Percentiles rank a stretch among this genome's conserved stretches.
These are phyloP conservation scores for Nitzschia putrida DNA, from an alignment of 108 stramenopile genomes.

Conservation along the genomic window DNA sequence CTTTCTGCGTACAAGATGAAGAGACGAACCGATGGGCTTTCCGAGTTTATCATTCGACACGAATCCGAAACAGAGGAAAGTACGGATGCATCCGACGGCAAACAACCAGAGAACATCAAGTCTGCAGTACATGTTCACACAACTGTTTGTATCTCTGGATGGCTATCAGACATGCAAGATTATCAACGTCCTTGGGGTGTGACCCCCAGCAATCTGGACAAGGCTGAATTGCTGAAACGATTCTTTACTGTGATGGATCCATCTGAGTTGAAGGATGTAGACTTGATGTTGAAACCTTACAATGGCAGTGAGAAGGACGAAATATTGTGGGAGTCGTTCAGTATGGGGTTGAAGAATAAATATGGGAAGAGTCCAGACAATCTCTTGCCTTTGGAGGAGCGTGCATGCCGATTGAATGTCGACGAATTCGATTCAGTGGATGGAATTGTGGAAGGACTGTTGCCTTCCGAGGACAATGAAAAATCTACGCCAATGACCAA, in stretches of 20 bases:
- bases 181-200: slow-evolving; percentile 67
- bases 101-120: slow-evolving; percentile 14
- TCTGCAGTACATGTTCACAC: slow-evolving; percentile 42
- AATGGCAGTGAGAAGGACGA: slow-evolving; percentile 33
- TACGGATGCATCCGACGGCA: slow-evolving; percentile 19
- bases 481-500: neutral
- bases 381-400: slow-evolving; percentile 46
- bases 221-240: slow-evolving; percentile 37
- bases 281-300: slow-evolving; percentile 5
- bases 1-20: slow-evolving; percentile 69
- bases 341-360: slow-evolving; percentile 31
- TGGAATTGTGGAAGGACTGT: neutral
- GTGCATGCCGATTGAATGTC: slow-evolving; percentile 15
- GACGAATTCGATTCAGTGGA: neutral
- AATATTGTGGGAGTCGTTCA: slow-evolving; percentile 30
- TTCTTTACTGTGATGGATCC: slow-evolving; percentile 61
- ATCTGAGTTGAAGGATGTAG: slow-evolving; percentile 21
- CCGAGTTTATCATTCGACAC: slow-evolving; percentile 55
- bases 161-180: slow-evolving; percentile 58
- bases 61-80: slow-evolving; percentile 48
- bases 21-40: slow-evolving; percentile 57
- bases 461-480: neutral
- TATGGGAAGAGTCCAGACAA: slow-evolving; percentile 54
- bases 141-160: slow-evolving; percentile 55
- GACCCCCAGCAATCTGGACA: slow-evolving; percentile 35